Evolutionary conservation across 345 rosid genomes (phyloP).

Genomic region (Sonneratia alba): DNA sequence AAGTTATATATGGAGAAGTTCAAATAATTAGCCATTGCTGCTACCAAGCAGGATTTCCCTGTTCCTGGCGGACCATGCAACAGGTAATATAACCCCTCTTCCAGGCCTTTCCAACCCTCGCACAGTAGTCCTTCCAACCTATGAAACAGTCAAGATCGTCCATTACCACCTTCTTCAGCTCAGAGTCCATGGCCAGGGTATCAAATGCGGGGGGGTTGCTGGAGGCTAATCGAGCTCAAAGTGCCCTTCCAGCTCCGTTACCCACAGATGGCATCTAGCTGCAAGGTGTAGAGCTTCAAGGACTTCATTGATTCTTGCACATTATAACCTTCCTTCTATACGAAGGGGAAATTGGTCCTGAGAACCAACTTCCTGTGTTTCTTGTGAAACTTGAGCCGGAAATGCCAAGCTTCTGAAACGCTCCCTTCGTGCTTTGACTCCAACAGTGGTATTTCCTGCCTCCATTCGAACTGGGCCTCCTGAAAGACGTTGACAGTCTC

Average conservation of each 20-base stretch:
- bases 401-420: not conserved
- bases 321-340: constrained; percentile 5
- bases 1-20: constrained; percentile 13
- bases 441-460: not conserved
- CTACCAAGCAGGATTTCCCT: constrained; percentile 20
- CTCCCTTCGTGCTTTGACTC: not conserved
- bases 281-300: constrained; percentile 6
- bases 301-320: constrained; percentile 12
- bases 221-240: constrained; percentile 1
- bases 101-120: constrained; percentile 18
- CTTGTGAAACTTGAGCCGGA: constrained; percentile 7
- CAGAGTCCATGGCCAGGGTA: constrained; percentile 13
- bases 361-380: constrained; percentile 4
- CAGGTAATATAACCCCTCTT: constrained; percentile 12
- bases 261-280: not conserved
- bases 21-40: constrained; percentile 16
- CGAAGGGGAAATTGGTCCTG: constrained; percentile 5
- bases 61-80: constrained; percentile 18
- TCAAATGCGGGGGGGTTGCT: constrained; percentile 11
- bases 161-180: constrained; percentile 10
- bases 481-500: constrained; percentile 6
- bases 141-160: constrained; percentile 13
- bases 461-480: constrained; percentile 9
- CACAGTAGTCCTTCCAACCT: constrained; percentile 13
- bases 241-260: not conserved